A percentile compares a stretch with the other conserved stretches of the same genome.
Conservation (phyloP, 2,329 filamentous ascomycete species). For the Fusarium nanum region DNA sequence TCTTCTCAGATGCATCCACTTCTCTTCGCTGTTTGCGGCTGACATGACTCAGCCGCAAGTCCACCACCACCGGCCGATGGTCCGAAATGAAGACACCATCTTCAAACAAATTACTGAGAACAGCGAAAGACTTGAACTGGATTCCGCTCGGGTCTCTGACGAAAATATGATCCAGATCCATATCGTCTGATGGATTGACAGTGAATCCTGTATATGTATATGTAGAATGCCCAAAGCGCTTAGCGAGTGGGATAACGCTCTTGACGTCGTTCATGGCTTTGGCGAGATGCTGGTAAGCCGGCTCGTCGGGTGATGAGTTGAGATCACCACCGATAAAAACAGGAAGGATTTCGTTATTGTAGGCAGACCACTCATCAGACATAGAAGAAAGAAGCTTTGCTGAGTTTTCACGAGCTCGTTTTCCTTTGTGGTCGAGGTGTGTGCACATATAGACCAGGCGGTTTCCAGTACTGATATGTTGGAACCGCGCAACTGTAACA, state of each 20-base stretch:
- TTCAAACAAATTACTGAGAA: conserved; percentile 43
- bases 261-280: conserved; percentile 44
- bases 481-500: conserved; percentile 60
- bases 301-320: conserved; percentile 46
- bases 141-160: conserved; percentile 44
- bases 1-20: background rate
- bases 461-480: conserved; percentile 53
- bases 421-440: conserved; percentile 64
- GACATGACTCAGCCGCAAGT: conserved; percentile 33
- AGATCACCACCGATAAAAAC: conserved; percentile 52
- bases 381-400: conserved; percentile 54
- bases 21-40: conserved; percentile 17
- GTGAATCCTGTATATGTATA: conserved; percentile 50
- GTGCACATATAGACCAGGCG: conserved; percentile 62
- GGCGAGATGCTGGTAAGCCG: conserved; percentile 45
- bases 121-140: conserved; percentile 43
- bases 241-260: conserved; percentile 38
- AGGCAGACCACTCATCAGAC: conserved; percentile 44
- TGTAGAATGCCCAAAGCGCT: conserved; percentile 40
- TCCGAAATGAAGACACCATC: conserved; percentile 50
- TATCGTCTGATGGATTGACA: conserved; percentile 28
- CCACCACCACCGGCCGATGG: conserved; percentile 49
- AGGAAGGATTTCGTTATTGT: conserved; percentile 32
- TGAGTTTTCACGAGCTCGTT: conserved; percentile 54
- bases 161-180: conserved; percentile 49